Conservation (phyloP, 75 land plant genomes). For the Adiantum capillusveneris region DNA sequence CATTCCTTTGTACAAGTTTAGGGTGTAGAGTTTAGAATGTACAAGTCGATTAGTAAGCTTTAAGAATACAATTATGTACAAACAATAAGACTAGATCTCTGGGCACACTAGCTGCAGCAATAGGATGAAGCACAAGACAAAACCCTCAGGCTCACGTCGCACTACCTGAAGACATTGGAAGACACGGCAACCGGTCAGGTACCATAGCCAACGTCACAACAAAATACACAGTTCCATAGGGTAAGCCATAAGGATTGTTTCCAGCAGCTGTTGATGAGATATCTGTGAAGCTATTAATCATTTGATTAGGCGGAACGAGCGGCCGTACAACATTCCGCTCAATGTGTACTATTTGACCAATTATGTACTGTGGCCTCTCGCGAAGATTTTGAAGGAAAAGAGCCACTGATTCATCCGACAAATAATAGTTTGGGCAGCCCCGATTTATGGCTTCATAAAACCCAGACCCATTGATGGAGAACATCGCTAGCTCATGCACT, state of each 20-base stretch:
- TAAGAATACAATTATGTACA: too few species aligned
- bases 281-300: not conserved
- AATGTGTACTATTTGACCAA: slow-evolving; percentile 99
- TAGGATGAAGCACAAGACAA: too few species aligned
- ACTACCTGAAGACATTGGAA: too few species aligned
- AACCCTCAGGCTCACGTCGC: too few species aligned
- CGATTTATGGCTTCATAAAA: slow-evolving; percentile 88
- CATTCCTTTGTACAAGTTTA: too few species aligned
- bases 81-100: too few species aligned
- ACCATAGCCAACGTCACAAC: slow-evolving; percentile 94
- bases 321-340: slow-evolving; percentile 52
- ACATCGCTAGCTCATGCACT: slow-evolving; percentile 93
- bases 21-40: too few species aligned
- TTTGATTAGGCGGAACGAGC: too few species aligned
- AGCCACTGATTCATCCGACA: slow-evolving; percentile 90
- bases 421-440: slow-evolving; percentile 75
- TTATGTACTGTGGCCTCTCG: slow-evolving; percentile 52
- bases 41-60: too few species aligned
- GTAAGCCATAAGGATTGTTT: slow-evolving; percentile 77
- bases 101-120: too few species aligned
- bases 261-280: slow-evolving; percentile 2
- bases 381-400: slow-evolving; percentile 74
- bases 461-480: slow-evolving; percentile 72
- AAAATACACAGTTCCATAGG: slow-evolving; percentile 79
- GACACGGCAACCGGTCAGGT: slow-evolving; percentile 62